phyloP scores from a whole-genome alignment of 2,329 filamentous ascomycete species.

The Pseudogymnoascus sp. region DNA sequence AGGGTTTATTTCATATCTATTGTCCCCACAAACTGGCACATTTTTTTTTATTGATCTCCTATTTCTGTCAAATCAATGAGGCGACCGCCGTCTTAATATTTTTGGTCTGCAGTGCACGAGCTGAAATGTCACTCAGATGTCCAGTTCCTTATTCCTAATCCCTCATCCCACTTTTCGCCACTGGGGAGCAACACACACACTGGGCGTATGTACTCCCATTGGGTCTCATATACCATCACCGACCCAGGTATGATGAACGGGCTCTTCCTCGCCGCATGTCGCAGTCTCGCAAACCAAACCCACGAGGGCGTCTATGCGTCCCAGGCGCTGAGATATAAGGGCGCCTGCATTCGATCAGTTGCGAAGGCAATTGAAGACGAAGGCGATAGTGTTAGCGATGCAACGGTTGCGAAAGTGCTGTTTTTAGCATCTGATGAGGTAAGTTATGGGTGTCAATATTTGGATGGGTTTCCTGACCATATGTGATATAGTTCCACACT shows the following conservation, averaged over 20 bases:
- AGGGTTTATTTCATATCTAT: neutral
- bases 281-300: neutral
- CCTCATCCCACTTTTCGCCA: neutral
- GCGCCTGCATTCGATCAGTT: neutral
- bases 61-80: too few species aligned
- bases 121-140: neutral
- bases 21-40: neutral
- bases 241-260: neutral
- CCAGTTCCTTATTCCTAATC: neutral
- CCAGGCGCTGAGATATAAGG: neutral
- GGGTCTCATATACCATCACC: neutral
- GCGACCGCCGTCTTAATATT: too few species aligned
- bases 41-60: neutral
- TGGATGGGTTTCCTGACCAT: neutral
- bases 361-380: neutral
- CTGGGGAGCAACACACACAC: neutral
- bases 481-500: neutral
- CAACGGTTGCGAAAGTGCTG: neutral
- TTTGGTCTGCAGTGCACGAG: neutral
- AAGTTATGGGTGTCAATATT: neutral
- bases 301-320: neutral
- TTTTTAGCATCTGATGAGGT: neutral
- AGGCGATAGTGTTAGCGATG: neutral
- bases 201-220: neutral
- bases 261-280: neutral